Percentiles rank a stretch among this genome's conserved stretches.
These are phyloP conservation scores for Asterionellopsis glacialis DNA, from an alignment of 108 stramenopile species.

Conservation along the genomic window DNA sequence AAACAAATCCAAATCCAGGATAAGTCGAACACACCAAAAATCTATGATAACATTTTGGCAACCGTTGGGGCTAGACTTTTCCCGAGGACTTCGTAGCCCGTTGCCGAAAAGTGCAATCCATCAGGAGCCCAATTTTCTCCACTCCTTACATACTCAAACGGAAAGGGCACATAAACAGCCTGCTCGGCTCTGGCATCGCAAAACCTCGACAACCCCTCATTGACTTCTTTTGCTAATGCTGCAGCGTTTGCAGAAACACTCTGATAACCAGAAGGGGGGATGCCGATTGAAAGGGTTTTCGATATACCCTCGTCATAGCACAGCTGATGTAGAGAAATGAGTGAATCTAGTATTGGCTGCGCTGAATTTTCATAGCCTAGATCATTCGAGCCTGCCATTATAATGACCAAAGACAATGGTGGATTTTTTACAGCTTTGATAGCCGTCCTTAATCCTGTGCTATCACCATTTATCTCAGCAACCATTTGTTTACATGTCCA, in stretches of 20 bases:
- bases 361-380: slow-evolving; percentile 37
- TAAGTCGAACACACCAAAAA: too few relatives aligned
- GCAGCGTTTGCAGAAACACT: slow-evolving; percentile 20
- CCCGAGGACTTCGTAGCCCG: slow-evolving; percentile 54
- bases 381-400: slow-evolving; percentile 73
- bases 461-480: slow-evolving; percentile 29
- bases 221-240: slow-evolving; percentile 29
- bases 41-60: not conserved
- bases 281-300: slow-evolving; percentile 48
- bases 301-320: slow-evolving; percentile 18
- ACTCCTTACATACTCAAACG: slow-evolving; percentile 31
- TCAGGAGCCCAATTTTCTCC: slow-evolving; percentile 41
- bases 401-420: slow-evolving; percentile 39
- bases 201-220: slow-evolving; percentile 30
- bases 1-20: too few relatives aligned
- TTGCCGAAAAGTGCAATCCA: slow-evolving; percentile 59
- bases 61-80: slow-evolving; percentile 45
- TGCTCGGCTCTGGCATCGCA: slow-evolving; percentile 14
- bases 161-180: slow-evolving; percentile 46
- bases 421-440: slow-evolving; percentile 34
- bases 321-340: slow-evolving; percentile 31
- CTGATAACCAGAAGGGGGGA: slow-evolving; percentile 70
- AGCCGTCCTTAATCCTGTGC: slow-evolving; percentile 25
- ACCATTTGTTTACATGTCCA: slow-evolving; percentile 57
- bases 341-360: slow-evolving; percentile 26